Percentiles rank a stretch among this genome's conserved stretches.
These are phyloP conservation scores for Murraya paniculata DNA, from an alignment of 345 rosid species.

Conservation along the genomic window DNA sequence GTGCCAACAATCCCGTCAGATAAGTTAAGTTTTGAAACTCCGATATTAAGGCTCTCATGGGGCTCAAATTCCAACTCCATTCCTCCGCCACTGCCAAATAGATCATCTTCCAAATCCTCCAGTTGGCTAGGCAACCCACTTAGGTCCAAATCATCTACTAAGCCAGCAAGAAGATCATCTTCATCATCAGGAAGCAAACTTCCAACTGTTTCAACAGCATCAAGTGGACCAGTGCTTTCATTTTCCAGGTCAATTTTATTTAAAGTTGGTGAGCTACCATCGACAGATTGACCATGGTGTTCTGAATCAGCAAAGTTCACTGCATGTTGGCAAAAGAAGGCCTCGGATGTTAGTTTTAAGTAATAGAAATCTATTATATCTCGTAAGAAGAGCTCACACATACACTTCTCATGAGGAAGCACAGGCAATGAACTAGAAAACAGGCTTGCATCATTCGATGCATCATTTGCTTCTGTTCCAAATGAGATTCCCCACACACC, in stretches of 20 bases:
- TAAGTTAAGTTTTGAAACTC: constrained; percentile 46
- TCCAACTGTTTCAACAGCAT: constrained; percentile 52
- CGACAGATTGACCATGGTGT: constrained; percentile 37
- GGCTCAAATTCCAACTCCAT: constrained; percentile 76
- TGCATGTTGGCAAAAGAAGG: constrained; percentile 35
- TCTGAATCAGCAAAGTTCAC: constrained; percentile 61
- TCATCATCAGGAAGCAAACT: constrained; percentile 76
- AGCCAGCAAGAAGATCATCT: constrained; percentile 83
- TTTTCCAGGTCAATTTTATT: constrained; percentile 41
- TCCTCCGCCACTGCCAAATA: constrained; percentile 85
- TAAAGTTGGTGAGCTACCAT: constrained; percentile 49
- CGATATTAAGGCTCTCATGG: constrained; percentile 46
- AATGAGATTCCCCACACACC: constrained; percentile 52
- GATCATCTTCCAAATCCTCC: constrained; percentile 86
- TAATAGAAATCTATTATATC: not conserved
- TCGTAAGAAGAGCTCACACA: constrained; percentile 21
- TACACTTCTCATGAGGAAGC: constrained; percentile 73
- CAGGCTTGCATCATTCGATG: constrained; percentile 64
- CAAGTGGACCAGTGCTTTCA: constrained; percentile 47
- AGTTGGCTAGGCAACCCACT: constrained; percentile 53
- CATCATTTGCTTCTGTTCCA: constrained; percentile 31
- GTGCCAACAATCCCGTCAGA: constrained; percentile 51
- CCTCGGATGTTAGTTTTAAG: constrained; percentile 8
- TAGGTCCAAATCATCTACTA: constrained; percentile 73
- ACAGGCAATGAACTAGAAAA: constrained; percentile 87